These are phyloP conservation scores for Vigna hirtella DNA, from an alignment of 306 rosid species.

Conservation along the genomic window DNA sequence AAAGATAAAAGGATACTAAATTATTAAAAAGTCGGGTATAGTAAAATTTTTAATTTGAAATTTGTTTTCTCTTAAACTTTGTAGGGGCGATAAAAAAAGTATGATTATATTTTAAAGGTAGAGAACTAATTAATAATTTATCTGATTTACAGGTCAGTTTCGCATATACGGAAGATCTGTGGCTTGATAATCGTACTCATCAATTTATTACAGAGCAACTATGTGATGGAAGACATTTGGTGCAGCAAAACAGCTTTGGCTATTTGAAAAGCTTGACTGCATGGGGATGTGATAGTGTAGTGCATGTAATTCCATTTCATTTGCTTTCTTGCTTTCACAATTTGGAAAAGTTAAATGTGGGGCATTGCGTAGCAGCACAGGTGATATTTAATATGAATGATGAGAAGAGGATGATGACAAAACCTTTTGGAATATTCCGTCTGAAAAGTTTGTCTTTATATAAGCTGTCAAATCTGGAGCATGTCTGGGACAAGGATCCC, in stretches of 20 bases:
- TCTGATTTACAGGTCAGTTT: no score
- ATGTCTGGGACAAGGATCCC: constrained; percentile 37
- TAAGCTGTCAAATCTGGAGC: constrained; percentile 6
- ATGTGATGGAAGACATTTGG: neutral
- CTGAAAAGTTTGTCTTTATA: constrained; percentile 25
- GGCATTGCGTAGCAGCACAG: neutral
- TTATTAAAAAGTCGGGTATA: no score
- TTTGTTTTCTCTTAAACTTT: no score
- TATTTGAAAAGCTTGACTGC: neutral
- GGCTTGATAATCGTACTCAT: neutral
- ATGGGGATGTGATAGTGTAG: neutral
- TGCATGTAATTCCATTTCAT: constrained; percentile 31
- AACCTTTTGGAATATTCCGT: neutral
- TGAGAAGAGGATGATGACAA: neutral
- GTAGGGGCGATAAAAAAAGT: no score
- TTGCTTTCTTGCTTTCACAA: constrained; percentile 31
- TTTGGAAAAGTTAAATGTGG: neutral
- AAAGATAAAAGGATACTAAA: no score
- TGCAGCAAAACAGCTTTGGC: neutral
- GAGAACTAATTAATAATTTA: no score
- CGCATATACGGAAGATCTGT: neutral
- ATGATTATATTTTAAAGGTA: no score
- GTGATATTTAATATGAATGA: constrained; percentile 24
- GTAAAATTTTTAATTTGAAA: no score
- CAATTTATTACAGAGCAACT: neutral